phyloP scores from a whole-genome alignment of 2,329 filamentous ascomycete genomes.

The Hirsutella thompsonii region DNA sequence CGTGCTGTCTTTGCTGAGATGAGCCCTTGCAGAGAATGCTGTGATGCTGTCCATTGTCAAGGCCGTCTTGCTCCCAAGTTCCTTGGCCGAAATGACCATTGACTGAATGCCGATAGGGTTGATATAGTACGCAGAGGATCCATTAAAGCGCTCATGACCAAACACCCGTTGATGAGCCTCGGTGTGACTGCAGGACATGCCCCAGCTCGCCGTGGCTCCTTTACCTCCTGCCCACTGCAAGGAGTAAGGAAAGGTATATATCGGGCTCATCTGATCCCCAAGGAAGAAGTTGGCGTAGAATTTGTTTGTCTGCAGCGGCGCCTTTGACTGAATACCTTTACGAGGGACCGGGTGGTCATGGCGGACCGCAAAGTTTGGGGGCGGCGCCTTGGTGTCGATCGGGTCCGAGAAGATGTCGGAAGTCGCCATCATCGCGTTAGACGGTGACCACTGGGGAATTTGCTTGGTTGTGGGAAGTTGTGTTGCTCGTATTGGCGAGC shows the following conservation, averaged over 20 bases:
- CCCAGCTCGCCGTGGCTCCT: constrained; percentile 55
- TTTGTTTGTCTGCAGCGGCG: constrained; percentile 61
- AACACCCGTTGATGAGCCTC: constrained; percentile 55
- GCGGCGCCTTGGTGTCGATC: constrained; percentile 38
- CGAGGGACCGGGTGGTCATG: constrained; percentile 47
- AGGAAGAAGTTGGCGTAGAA: constrained; percentile 76
- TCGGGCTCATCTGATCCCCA: constrained; percentile 52
- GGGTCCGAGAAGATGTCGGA: constrained; percentile 42
- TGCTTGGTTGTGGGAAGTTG: background rate
- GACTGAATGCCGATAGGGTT: constrained; percentile 77
- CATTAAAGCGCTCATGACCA: constrained; percentile 42
- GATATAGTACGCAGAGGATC: constrained; percentile 58
- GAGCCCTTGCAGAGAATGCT: constrained; percentile 52
- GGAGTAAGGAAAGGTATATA: constrained; percentile 67
- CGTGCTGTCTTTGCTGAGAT: constrained; percentile 43
- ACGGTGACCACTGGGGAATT: background rate
- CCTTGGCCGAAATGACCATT: constrained; percentile 64
- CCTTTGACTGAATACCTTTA: constrained; percentile 30
- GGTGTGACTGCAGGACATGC: constrained; percentile 64
- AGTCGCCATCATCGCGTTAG: constrained; percentile 12
- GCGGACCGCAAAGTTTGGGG: constrained; percentile 30
- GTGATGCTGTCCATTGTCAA: constrained; percentile 41
- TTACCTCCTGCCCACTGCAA: constrained; percentile 54
- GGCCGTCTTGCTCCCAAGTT: constrained; percentile 50
- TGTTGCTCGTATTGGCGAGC: background rate